Base-by-base conservation (phyloP, 306 rosid genomes). In the Hippophae tibetana region DNA sequence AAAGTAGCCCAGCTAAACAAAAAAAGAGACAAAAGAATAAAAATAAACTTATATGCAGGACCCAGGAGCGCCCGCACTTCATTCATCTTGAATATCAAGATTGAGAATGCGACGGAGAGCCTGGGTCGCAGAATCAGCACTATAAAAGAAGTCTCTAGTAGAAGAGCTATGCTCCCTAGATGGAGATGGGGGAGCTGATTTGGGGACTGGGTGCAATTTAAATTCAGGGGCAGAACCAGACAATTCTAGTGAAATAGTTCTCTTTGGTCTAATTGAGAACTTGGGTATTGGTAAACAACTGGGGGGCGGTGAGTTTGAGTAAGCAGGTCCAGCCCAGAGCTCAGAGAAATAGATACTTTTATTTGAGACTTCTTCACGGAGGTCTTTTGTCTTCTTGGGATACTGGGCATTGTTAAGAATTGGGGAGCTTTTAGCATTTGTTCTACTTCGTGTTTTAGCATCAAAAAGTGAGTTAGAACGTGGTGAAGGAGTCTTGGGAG, bases 301-400 rank as follows among this genome's bases (percentile, higher is more conserved):
- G 0, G 97, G 95, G 12, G 97, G 95, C 1, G 97, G 97, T 0
- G 97, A 90, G 74, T 90, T 86, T 5, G 95, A 89, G 75, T 90
- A 90, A n/a, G 97, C 78, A 26, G 97, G 95, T 46, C 97, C 95
- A 60, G 97, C 97, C 97, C 97, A 90, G 13, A 80, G 87, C 74
- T 86, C 97, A 41, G 94, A 84, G 55, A 84, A 55, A 14, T 82
- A 81, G 54, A 85, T 49, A 3, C 70, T 73, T 46, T 64, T 76
- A 40, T 38, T 47, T 53, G 60, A 45, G 8, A 68, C 46, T 26
- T 18, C 23, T 18, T 73, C 79, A 53, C 51, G 42, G 26, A 82
- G 73, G 68, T 43, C 13, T 13, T 40, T 61, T 14, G 58, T 78
- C 42, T 69, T 76, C 67, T 52, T 57, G 49, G 47, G 60, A 56